Evolutionary conservation across 2,329 filamentous ascomycete genomes (phyloP).

Genomic region (Microsporum audouinii): DNA sequence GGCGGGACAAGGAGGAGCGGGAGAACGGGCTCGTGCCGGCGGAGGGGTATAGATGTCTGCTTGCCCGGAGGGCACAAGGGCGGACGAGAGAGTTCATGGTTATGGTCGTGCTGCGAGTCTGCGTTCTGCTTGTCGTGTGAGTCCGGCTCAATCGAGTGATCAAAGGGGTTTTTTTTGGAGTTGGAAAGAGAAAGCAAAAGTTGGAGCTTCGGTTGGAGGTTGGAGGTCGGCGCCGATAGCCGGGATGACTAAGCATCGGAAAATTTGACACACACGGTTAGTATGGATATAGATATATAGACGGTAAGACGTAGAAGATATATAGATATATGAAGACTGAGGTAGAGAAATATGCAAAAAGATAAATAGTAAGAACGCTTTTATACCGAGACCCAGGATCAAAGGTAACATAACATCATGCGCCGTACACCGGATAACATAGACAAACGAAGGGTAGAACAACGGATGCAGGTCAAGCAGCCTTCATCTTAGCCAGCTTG

Average conservation of each 20-base stretch:
- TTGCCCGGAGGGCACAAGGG: constrained; percentile 32
- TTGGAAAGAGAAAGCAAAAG: neutral
- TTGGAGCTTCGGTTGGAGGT: neutral
- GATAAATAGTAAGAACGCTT: neutral
- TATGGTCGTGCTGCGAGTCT: neutral
- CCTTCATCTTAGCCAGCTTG: neutral
- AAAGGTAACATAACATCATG: neutral
- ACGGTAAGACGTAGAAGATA: neutral
- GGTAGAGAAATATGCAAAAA: neutral
- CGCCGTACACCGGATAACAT: neutral
- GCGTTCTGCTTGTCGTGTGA: neutral
- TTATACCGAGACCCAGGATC: neutral
- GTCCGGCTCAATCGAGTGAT: neutral
- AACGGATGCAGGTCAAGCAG: neutral
- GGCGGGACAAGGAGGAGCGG: constrained; percentile 49
- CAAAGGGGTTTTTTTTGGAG: neutral
- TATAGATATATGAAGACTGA: neutral
- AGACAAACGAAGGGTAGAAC: neutral
- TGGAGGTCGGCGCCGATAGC: neutral
- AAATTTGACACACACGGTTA: neutral
- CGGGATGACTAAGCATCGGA: neutral
- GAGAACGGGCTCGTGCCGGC: constrained; percentile 17
- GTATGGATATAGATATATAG: neutral
- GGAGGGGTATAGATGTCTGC: constrained; percentile 36
- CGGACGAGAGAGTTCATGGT: constrained; percentile 22